Evolutionary conservation across 2,329 filamentous ascomycete genomes (phyloP).

Genomic region (Trichoderma endophyticum): DNA sequence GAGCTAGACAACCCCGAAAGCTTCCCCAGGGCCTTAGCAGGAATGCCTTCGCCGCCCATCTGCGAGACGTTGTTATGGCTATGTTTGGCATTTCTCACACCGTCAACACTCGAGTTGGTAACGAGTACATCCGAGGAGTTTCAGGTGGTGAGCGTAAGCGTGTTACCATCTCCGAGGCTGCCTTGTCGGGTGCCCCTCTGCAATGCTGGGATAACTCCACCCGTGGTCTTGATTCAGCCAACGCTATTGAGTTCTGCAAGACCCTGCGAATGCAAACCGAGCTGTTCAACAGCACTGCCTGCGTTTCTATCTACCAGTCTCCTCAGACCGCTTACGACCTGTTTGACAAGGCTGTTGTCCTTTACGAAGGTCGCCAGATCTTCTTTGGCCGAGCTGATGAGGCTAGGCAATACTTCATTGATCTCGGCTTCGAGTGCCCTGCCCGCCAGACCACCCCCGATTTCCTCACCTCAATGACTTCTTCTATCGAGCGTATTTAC

Average conservation of each 20-base stretch:
- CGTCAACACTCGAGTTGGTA: slow-evolving; percentile 68
- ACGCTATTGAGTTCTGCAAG: slow-evolving; percentile 72
- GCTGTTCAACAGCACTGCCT: slow-evolving; percentile 62
- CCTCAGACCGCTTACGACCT: slow-evolving; percentile 62
- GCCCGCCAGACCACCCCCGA: slow-evolving; percentile 66
- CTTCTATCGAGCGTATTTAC: slow-evolving; percentile 53
- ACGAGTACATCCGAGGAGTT: slow-evolving; percentile 72
- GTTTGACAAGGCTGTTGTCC: slow-evolving; percentile 57
- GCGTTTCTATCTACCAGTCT: slow-evolving; percentile 73
- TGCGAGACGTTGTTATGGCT: slow-evolving; percentile 71
- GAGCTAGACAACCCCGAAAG: slow-evolving; percentile 61
- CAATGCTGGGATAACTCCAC: slow-evolving; percentile 72
- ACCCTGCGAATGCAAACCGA: slow-evolving; percentile 66
- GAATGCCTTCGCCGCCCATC: slow-evolving; percentile 56
- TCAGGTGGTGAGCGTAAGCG: slow-evolving; percentile 71
- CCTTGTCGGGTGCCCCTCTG: slow-evolving; percentile 57
- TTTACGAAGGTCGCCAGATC: slow-evolving; percentile 61
- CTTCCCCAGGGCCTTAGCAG: slow-evolving; percentile 57
- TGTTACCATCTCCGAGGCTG: slow-evolving; percentile 61
- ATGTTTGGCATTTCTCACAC: slow-evolving; percentile 74
- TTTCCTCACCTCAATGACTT: slow-evolving; percentile 69
- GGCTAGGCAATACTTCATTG: slow-evolving; percentile 63
- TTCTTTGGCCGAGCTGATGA: slow-evolving; percentile 59
- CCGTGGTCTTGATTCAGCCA: slow-evolving; percentile 70
- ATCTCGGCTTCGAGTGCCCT: slow-evolving; percentile 65